Evolutionary conservation across 768 basidiomycete species (phyloP), one percentile per base, ranked within the genome.

Genomic region (Rhodotorula taiwanensis): DNA sequence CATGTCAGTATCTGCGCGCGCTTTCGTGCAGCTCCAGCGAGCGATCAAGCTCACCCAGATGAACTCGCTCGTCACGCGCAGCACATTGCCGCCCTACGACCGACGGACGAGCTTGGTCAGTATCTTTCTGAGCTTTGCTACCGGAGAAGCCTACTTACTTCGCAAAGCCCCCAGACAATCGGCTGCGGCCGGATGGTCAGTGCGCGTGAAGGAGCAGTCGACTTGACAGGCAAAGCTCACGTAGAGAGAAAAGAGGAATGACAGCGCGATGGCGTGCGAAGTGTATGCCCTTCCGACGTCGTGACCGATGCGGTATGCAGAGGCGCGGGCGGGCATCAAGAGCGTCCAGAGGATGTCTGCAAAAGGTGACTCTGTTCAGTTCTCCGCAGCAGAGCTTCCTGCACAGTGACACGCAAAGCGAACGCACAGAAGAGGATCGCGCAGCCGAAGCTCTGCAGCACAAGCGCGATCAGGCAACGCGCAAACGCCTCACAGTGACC

Each of bases 21-120:
- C n/a, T n/a, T n/a, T n/a, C n/a, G n/a, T 23, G 31, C 34, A 36
- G 25, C 16, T 33, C 3, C 18, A 15, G 25, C 16, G 36, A 39
- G 10, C 36, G n/a, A n/a, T 39, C 36, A 39, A 39, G 30, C 34
- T 23, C 20, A 31, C 28, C 31, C 34, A 51, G 50, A 57, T 42
- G 36, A 28, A n/a, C 36, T 41, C 36, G 36, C 34, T 41, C 31
- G 56, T 16, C 28, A 48, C 45, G 6, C 76, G 64, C 70, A 84
- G 82, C 58, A 75, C 76, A 72, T 82, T 80, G 8, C 76, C 76
- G 11, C 59, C 63, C 59, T 83, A 81, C 28, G 78, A 77, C 5
- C 3, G 52, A 27, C 5, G 36, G 21, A 8, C 25, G 36, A 18
- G n/a, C n/a, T n/a, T n/a, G n/a, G n/a, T n/a, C n/a, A n/a, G n/a